Base-by-base conservation (phyloP, 1,284 basidiomycete species). In the Boletus coffeatus region DNA sequence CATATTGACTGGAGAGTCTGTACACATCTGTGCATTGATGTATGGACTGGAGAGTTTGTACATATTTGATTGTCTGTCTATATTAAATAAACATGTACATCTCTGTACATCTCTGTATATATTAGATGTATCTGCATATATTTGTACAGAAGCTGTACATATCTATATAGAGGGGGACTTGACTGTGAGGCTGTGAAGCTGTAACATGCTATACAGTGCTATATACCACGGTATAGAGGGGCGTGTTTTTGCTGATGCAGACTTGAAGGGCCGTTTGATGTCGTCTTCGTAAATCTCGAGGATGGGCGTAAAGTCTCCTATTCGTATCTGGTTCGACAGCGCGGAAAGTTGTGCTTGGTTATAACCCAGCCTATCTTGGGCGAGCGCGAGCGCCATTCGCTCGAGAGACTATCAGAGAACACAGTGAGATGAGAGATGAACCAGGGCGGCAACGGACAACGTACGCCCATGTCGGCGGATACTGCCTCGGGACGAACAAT, bases 201-300 rank as follows among this genome's bases (percentile, higher is more conserved):
- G 21, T 21, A 21, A 21, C 21, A 21, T 21, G 21, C 21, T 21
- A 21, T 21, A 21, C 21, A 21, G 21, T 21, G 21, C 21, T 21
- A 21, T 21, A 21, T 21, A 21, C 21, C 21, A 21, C 2, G 21
- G 21, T 21, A 21, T 21, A 21, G 21, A 21, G 21, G 21, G 21
- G 21, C 21, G 21, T 21, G 21, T 21, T 21, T 21, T 21, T 21
- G 21, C 21, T 21, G 21, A 21, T 21, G 21, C 92, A 36, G 92
- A 94, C 68, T 85, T 88, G 62, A 98, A 71, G 0, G 96, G 97
- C 25, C 79, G 83, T 76, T 89, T 90, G 76, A 99, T 93, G 70
- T 98, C 94, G 66, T 90, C 83, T 77, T 99, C 96, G 73, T 97
- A 98, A 10, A 96, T 84, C 69, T 89, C 81, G 68, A 98, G 82